Conservation (phyloP, 2,329 filamentous ascomycete genomes). For the Pseudohalonectria lignicola region DNA sequence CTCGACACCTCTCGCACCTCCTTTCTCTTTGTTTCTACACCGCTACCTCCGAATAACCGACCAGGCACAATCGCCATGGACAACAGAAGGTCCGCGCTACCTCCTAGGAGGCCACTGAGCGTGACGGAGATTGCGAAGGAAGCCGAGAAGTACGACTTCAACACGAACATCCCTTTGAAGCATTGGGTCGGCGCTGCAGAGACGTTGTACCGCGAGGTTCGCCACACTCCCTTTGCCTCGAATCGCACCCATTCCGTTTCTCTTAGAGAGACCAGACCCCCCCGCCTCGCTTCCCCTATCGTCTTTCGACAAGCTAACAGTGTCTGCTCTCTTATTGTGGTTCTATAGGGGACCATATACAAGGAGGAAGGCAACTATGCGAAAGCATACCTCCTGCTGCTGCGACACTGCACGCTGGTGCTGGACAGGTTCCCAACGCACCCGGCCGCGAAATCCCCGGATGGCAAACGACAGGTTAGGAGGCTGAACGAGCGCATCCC, state of each 20-base stretch:
- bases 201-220: conserved; percentile 69
- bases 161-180: conserved; percentile 62
- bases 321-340: conserved; percentile 6
- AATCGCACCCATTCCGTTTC: neutral
- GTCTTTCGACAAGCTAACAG: conserved; percentile 7
- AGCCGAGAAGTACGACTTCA: conserved; percentile 74
- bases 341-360: conserved; percentile 65
- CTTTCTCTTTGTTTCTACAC: no score
- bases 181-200: conserved; percentile 76
- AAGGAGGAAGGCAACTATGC: conserved; percentile 76
- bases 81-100: no score
- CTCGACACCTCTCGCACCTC: no score
- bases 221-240: conserved; percentile 11
- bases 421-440: conserved; percentile 65
- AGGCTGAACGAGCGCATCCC: conserved; percentile 36
- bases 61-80: no score
- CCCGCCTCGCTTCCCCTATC: no score
- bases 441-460: conserved; percentile 59
- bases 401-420: conserved; percentile 79
- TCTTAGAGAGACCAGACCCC: no score
- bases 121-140: conserved; percentile 67
- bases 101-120: conserved; percentile 49
- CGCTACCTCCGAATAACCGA: no score
- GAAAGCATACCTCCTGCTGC: conserved; percentile 83
- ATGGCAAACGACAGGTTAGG: conserved; percentile 53